These are phyloP conservation scores for Ceratobasidium sp. DNA, from an alignment of 1,284 basidiomycete species.

Conservation along the genomic window DNA sequence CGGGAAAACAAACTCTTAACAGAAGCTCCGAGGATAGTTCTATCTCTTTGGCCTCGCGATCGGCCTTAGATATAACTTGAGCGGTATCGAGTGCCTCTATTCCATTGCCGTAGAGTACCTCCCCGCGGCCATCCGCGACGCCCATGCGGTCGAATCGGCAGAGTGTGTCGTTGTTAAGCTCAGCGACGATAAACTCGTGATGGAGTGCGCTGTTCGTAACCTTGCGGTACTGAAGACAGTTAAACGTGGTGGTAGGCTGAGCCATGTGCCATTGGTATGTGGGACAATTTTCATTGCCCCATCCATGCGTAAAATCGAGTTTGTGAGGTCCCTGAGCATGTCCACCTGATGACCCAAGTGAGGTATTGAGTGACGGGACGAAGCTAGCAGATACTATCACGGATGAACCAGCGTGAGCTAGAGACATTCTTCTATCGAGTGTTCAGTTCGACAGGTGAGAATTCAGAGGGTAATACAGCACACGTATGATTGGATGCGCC, in stretches of 20 bases:
- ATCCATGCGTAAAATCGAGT: slow-evolving; percentile 4
- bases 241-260: slow-evolving; percentile 1
- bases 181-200: slow-evolving; percentile 35
- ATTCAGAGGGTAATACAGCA: not conserved
- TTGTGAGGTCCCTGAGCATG: not conserved
- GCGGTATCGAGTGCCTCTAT: slow-evolving; percentile 17
- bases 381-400: not conserved
- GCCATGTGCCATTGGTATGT: slow-evolving; percentile 21
- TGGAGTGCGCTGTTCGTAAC: not conserved
- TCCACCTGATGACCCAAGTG: not conserved
- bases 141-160: slow-evolving; percentile 26
- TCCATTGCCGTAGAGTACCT: not conserved
- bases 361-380: not conserved
- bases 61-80: not conserved
- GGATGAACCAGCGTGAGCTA: not conserved
- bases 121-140: not conserved
- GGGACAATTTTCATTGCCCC: not conserved
- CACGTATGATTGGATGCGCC: not conserved
- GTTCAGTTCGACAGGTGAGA: not conserved
- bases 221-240: slow-evolving; percentile 23
- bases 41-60: not conserved
- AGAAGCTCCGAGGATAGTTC: not conserved
- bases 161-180: slow-evolving; percentile 4
- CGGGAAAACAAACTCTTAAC: not conserved
- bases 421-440: not conserved